A percentile compares a stretch with the other conserved stretches of the same genome.
phyloP scores from a whole-genome alignment of 768 basidiomycete genomes.

The Suillus subaureus region DNA sequence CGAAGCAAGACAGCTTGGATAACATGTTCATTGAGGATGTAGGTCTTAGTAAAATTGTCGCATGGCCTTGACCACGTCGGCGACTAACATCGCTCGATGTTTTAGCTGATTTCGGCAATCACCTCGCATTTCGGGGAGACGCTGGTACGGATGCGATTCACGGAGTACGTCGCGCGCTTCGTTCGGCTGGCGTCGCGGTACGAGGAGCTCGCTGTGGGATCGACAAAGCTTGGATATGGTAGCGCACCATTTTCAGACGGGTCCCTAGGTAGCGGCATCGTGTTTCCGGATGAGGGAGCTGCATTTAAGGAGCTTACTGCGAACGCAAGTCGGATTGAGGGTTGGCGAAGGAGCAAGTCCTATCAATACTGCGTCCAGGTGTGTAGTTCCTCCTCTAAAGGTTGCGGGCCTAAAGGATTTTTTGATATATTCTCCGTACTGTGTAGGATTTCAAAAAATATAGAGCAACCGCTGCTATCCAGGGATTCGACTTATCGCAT shows the following conservation, averaged over 20 bases:
- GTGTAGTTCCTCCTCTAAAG: conserved; percentile 24
- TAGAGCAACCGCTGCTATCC: conserved; percentile 59
- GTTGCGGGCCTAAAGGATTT: neutral
- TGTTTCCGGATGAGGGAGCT: conserved; percentile 71
- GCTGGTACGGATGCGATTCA: conserved; percentile 84
- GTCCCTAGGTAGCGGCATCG: conserved; percentile 76
- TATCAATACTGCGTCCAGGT: conserved; percentile 78
- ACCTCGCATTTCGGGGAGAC: conserved; percentile 91
- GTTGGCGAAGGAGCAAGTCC: conserved; percentile 83
- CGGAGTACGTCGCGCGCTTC: conserved; percentile 87
- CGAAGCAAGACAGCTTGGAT: conserved; percentile 67
- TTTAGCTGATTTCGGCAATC: conserved; percentile 81
- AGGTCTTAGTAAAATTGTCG: conserved; percentile 38
- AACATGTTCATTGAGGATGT: conserved; percentile 95
- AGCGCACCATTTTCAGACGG: conserved; percentile 50
- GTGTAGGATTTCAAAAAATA: conserved; percentile 68
- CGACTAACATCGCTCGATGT: neutral
- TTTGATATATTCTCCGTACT: neutral
- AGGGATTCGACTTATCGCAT: conserved; percentile 82
- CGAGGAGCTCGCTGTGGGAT: conserved; percentile 78
- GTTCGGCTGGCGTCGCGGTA: conserved; percentile 88
- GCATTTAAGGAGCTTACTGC: conserved; percentile 69
- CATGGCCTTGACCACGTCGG: neutral
- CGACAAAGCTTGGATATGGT: conserved; percentile 76
- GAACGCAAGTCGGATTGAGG: conserved; percentile 88